A percentile compares a stretch with the other conserved stretches of the same genome.
Evolutionary conservation across 2,329 filamentous ascomycete genomes (phyloP).

Genomic region (Diaporthe sp.): DNA sequence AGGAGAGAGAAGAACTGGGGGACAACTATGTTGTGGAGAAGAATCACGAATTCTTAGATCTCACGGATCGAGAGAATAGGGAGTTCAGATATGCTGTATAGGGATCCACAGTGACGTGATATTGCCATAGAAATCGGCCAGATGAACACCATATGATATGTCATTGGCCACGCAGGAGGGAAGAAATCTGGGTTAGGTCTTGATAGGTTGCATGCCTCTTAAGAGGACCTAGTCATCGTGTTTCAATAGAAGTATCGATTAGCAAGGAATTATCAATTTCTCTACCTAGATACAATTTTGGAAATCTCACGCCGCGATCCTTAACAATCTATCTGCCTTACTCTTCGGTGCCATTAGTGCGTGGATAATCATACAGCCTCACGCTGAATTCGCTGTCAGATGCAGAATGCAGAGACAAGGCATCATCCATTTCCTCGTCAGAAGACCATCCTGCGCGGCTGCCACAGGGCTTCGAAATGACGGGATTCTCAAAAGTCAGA

Average conservation of each 20-base stretch:
- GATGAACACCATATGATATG: not conserved
- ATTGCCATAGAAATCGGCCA: not conserved
- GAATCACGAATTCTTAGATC: conserved; percentile 49
- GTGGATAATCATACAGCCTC: not conserved
- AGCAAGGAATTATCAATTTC: not conserved
- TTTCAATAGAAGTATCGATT: not conserved
- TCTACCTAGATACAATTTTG: not conserved
- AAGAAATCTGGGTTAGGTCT: not conserved
- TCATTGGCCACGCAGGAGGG: no score
- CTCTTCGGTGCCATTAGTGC: not conserved
- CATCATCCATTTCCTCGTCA: not conserved
- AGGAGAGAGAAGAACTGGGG: conserved; percentile 44
- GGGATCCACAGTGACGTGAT: not conserved
- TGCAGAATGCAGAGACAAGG: not conserved
- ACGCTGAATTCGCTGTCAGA: not conserved
- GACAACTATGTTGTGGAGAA: conserved; percentile 43
- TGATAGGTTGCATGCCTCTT: not conserved
- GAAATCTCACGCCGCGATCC: not conserved
- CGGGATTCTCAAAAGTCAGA: conserved; percentile 9
- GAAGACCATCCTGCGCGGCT: conserved; percentile 16
- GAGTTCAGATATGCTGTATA: conserved; percentile 3
- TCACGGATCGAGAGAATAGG: conserved; percentile 19
- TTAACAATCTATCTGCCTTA: no score
- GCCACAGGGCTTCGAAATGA: not conserved
- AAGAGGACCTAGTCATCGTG: no score